phyloP scores from a whole-genome alignment of 139 green algal species.

The Volvox africanus region DNA sequence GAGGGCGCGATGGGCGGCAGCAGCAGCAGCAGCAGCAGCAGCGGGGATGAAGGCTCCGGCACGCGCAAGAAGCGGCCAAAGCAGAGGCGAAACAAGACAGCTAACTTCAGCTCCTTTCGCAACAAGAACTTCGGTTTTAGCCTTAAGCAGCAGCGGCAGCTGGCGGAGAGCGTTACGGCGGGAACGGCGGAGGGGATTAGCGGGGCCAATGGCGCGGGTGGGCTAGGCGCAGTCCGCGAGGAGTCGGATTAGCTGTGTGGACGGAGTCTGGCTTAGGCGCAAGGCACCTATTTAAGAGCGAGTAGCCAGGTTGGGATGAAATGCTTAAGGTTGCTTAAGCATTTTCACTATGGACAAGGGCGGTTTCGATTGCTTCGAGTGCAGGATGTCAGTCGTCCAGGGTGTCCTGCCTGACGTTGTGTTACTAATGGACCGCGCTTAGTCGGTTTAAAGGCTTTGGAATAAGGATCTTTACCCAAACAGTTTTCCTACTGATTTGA shows the following conservation, averaged over 20 bases:
- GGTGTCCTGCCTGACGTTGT: too few species aligned
- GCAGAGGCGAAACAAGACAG: constrained; percentile 41
- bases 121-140: constrained; percentile 42
- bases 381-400: too few species aligned
- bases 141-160: constrained; percentile 25
- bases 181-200: not conserved
- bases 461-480: too few species aligned
- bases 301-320: too few species aligned
- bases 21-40: not conserved
- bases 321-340: too few species aligned
- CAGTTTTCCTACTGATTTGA: too few species aligned
- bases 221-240: not conserved
- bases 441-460: too few species aligned
- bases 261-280: too few species aligned
- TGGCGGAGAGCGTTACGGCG: constrained; percentile 23
- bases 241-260: not conserved
- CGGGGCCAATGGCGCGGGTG: not conserved
- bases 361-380: too few species aligned
- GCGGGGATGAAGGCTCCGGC: not conserved
- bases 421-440: too few species aligned
- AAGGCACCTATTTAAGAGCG: too few species aligned
- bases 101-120: constrained; percentile 41
- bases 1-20: not conserved
- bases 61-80: constrained; percentile 40
- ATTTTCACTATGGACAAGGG: too few species aligned